Evolutionary conservation across 208 protist genomes (phyloP).

Genomic region (Leishmania lainsoni): DNA sequence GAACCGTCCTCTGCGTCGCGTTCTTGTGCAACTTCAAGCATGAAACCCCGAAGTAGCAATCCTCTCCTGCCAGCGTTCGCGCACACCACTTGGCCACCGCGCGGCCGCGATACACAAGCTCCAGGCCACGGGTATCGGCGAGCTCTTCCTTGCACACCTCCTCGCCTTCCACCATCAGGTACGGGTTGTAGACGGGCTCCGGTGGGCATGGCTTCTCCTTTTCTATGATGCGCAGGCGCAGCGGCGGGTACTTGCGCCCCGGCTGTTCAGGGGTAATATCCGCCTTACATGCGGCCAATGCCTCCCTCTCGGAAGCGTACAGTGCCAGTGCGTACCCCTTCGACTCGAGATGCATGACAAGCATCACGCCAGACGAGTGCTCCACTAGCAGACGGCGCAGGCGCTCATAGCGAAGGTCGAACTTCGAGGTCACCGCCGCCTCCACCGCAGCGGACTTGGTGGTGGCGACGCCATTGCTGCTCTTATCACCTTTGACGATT

Average conservation of each 20-base stretch:
- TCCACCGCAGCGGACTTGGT: slow-evolving; percentile 3
- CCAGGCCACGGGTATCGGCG: slow-evolving; percentile 70
- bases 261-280: slow-evolving; percentile 50
- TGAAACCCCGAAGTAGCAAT: slow-evolving; percentile 77
- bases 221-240: slow-evolving; percentile 77
- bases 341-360: slow-evolving; percentile 84
- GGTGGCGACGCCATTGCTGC: background rate
- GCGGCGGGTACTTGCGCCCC: slow-evolving; percentile 38
- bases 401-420: slow-evolving; percentile 85
- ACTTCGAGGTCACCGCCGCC: slow-evolving; percentile 33
- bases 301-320: slow-evolving; percentile 85
- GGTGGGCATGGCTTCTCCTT: slow-evolving; percentile 63
- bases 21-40: slow-evolving; percentile 69
- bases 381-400: slow-evolving; percentile 74
- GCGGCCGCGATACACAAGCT: slow-evolving; percentile 73
- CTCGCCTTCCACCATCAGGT: slow-evolving; percentile 64
- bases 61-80: slow-evolving; percentile 52
- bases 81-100: slow-evolving; percentile 74
- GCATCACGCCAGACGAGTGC: slow-evolving; percentile 86
- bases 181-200: slow-evolving; percentile 83
- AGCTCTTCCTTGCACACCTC: slow-evolving; percentile 68
- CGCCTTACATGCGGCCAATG: slow-evolving; percentile 79
- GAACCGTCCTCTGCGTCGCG: slow-evolving; percentile 68
- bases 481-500: slow-evolving; percentile 24
- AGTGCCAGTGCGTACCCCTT: slow-evolving; percentile 74